These are phyloP conservation scores for Plenodomus tracheiphilus DNA, from an alignment of 2,329 filamentous ascomycete genomes.

Conservation along the genomic window DNA sequence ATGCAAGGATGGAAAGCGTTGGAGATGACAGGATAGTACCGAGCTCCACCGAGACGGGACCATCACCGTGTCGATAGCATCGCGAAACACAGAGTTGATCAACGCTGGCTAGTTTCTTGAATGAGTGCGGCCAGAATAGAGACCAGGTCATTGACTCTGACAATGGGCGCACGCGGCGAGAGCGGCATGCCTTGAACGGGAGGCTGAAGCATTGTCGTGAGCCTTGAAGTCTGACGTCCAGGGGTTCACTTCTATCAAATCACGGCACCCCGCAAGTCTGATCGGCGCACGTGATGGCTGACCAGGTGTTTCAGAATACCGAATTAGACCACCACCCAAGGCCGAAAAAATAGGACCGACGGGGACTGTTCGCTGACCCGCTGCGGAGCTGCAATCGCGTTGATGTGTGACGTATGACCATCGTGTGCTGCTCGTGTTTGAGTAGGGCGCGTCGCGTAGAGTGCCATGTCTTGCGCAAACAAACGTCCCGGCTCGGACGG, in stretches of 20 bases:
- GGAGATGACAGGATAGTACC: conserved; percentile 29
- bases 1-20: conserved; percentile 23
- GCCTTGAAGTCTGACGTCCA: conserved; percentile 16
- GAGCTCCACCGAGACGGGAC: conserved; percentile 14
- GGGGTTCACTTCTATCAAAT: conserved; percentile 20
- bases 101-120: background rate
- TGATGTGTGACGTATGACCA: conserved; percentile 20
- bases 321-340: conserved; percentile 6
- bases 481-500: conserved; percentile 8
- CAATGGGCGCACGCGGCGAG: background rate
- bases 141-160: background rate
- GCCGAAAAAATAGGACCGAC: conserved; percentile 11
- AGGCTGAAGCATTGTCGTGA: conserved; percentile 21
- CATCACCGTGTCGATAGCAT: conserved; percentile 6
- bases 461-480: conserved; percentile 9
- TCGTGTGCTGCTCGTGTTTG: conserved; percentile 10
- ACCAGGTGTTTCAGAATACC: conserved; percentile 22
- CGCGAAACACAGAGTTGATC: conserved; percentile 3
- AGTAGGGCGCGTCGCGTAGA: conserved; percentile 9
- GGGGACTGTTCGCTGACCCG: conserved; percentile 8
- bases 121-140: background rate
- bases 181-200: background rate
- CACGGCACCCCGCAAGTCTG: conserved; percentile 9
- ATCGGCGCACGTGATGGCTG: conserved; percentile 22
- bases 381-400: conserved; percentile 12